Evolutionary conservation across 257 asterid species (phyloP).

Genomic region (Primulina eburnea): DNA sequence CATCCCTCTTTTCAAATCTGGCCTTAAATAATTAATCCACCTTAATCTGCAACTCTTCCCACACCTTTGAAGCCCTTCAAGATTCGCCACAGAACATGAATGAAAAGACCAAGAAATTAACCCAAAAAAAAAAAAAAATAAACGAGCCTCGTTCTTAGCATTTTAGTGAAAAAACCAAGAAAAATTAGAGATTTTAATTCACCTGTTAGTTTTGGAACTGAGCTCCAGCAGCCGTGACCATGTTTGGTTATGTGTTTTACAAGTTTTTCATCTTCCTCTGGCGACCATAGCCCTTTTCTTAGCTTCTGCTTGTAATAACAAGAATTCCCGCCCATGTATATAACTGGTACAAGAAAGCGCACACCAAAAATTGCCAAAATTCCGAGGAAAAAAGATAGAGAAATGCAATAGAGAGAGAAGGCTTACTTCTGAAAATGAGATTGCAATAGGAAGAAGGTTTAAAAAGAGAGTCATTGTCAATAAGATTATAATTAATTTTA

Average conservation of each 20-base stretch:
- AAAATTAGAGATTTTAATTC: not conserved
- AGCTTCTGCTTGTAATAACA: conserved; percentile 81
- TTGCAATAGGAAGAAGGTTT: conserved; percentile 26
- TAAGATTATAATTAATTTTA: conserved; percentile 15
- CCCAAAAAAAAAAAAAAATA: not conserved
- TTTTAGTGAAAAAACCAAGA: not conserved
- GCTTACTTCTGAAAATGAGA: conserved; percentile 23
- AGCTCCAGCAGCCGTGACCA: conserved; percentile 96
- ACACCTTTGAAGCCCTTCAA: conserved; percentile 69
- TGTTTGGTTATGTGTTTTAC: conserved; percentile 56
- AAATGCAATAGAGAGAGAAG: conserved; percentile 20
- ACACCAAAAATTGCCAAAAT: not conserved
- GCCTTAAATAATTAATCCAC: conserved; percentile 87
- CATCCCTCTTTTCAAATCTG: conserved; percentile 84
- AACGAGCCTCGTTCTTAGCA: not conserved
- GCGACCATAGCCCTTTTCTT: conserved; percentile 91
- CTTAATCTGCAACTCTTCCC: conserved; percentile 86
- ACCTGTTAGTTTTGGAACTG: conserved; percentile 91
- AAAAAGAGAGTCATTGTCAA: conserved; percentile 32
- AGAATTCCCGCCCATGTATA: conserved; percentile 77
- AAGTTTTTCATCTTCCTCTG: conserved; percentile 87
- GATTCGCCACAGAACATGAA: not conserved
- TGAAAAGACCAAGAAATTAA: not conserved
- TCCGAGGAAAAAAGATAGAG: conserved; percentile 2
- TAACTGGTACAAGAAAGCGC: conserved; percentile 13